Conservation (phyloP, 2,329 filamentous ascomycete species). For the Penicillium nordicum region DNA sequence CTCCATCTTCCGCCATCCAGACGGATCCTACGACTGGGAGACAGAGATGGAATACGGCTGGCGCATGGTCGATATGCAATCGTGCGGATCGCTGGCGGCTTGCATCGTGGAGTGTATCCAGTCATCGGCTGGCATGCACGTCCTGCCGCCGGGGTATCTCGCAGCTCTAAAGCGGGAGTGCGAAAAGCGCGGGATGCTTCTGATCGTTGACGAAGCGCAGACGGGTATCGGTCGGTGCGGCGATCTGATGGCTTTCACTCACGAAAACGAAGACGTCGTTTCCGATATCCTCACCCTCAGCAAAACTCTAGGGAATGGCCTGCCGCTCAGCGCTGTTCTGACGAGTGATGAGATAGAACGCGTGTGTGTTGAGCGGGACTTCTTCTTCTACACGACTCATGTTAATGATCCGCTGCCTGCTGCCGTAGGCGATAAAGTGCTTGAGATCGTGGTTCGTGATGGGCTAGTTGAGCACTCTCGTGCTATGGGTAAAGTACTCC, state of each 20-base stretch:
- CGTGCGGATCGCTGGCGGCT: conserved; percentile 60
- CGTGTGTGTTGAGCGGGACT: conserved; percentile 49
- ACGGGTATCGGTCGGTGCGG: conserved; percentile 56
- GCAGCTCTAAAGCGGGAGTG: conserved; percentile 55
- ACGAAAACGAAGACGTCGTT: conserved; percentile 46
- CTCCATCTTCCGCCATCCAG: conserved; percentile 56
- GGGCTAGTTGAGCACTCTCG: conserved; percentile 48
- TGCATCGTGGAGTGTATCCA: conserved; percentile 62
- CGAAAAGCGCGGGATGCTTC: conserved; percentile 52
- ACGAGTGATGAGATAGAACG: conserved; percentile 54
- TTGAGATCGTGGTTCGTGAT: conserved; percentile 60
- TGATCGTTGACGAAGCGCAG: conserved; percentile 61
- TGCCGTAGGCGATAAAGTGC: conserved; percentile 59
- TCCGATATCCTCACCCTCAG: conserved; percentile 59
- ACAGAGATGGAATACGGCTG: conserved; percentile 62
- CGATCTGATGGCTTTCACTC: conserved; percentile 57
- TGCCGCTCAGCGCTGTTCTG: conserved; percentile 57
- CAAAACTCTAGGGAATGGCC: conserved; percentile 60
- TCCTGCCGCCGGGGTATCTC: conserved; percentile 58
- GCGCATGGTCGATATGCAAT: conserved; percentile 57
- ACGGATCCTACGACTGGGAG: conserved; percentile 63
- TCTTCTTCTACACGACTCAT: conserved; percentile 60
- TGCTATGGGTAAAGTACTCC: conserved; percentile 47
- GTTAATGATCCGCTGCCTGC: conserved; percentile 60
- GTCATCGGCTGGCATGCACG: conserved; percentile 58